phyloP scores from a whole-genome alignment of 2,329 filamentous ascomycete genomes.

The Aureobasidium pullulans region DNA sequence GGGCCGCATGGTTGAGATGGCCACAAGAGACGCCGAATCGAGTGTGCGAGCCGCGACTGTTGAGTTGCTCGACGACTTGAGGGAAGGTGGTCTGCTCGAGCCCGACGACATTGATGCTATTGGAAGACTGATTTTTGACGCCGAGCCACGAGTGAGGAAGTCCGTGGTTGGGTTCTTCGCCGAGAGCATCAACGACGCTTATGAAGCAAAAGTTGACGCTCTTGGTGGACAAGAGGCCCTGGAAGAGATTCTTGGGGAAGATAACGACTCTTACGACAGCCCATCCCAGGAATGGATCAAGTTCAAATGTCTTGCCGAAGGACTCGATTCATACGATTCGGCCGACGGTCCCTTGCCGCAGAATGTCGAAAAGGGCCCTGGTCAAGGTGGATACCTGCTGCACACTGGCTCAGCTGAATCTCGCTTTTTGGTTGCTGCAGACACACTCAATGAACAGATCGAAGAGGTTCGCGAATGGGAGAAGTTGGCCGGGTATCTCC shows the following conservation, averaged over 20 bases:
- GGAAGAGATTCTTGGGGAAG: constrained; percentile 66
- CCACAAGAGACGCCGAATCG: constrained; percentile 73
- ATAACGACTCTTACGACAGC: constrained; percentile 52
- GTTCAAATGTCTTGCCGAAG: constrained; percentile 82
- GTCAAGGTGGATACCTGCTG: constrained; percentile 38
- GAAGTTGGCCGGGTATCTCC: constrained; percentile 75
- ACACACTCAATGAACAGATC: constrained; percentile 76
- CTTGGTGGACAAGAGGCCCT: constrained; percentile 72
- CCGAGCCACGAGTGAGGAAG: constrained; percentile 75
- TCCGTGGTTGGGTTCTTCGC: constrained; percentile 87
- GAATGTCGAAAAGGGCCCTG: constrained; percentile 37
- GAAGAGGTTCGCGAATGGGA: constrained; percentile 82
- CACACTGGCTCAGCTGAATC: constrained; percentile 65
- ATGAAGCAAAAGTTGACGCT: constrained; percentile 72
- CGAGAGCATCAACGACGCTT: constrained; percentile 74
- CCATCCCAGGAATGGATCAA: constrained; percentile 82
- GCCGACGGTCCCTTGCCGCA: constrained; percentile 46
- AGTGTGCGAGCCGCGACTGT: constrained; percentile 74
- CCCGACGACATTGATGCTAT: constrained; percentile 85
- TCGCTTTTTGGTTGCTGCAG: constrained; percentile 75
- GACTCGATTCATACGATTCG: constrained; percentile 71
- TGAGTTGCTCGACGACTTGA: constrained; percentile 71
- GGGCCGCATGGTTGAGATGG: constrained; percentile 83
- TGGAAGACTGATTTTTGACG: constrained; percentile 82
- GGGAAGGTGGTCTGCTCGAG: constrained; percentile 78